Evolutionary conservation across 148 eudicot species (phyloP).

Genomic region (Vaccinium vitisidaea): DNA sequence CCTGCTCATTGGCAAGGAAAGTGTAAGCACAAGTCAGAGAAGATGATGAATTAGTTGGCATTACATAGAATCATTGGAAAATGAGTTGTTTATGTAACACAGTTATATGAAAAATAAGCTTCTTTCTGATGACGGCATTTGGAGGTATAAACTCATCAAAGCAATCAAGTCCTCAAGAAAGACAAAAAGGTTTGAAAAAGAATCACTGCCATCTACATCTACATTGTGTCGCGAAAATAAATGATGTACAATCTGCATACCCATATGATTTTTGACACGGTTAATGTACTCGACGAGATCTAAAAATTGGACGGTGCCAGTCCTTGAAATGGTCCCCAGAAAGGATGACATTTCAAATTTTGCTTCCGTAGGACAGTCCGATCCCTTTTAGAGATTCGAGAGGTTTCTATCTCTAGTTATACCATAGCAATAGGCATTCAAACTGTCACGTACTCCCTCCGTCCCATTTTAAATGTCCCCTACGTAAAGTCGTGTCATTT

Average conservation of each 20-base stretch:
- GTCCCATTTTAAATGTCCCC: too few relatives aligned
- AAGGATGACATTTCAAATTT: not conserved
- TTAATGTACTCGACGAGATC: not conserved
- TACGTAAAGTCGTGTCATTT: too few relatives aligned
- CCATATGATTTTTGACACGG: not conserved
- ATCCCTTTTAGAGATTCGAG: too few relatives aligned
- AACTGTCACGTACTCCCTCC: too few relatives aligned
- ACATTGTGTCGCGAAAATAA: not conserved
- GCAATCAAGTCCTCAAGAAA: not conserved
- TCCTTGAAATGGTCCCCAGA: not conserved
- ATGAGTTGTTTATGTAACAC: not conserved
- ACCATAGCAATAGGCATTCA: too few relatives aligned
- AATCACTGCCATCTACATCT: not conserved
- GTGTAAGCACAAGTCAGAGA: not conserved
- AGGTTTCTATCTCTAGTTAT: too few relatives aligned
- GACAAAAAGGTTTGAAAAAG: not conserved
- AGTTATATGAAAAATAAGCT: not conserved
- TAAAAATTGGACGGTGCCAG: not conserved
- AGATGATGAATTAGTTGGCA: not conserved
- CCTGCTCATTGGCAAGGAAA: conserved; percentile 37
- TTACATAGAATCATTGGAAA: not conserved
- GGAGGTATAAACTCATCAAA: too few relatives aligned
- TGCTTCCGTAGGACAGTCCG: too few relatives aligned
- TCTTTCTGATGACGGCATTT: not conserved
- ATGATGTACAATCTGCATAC: not conserved